phyloP scores from a whole-genome alignment of 2,329 filamentous ascomycete species.

The Biscogniauxia mediterranea region DNA sequence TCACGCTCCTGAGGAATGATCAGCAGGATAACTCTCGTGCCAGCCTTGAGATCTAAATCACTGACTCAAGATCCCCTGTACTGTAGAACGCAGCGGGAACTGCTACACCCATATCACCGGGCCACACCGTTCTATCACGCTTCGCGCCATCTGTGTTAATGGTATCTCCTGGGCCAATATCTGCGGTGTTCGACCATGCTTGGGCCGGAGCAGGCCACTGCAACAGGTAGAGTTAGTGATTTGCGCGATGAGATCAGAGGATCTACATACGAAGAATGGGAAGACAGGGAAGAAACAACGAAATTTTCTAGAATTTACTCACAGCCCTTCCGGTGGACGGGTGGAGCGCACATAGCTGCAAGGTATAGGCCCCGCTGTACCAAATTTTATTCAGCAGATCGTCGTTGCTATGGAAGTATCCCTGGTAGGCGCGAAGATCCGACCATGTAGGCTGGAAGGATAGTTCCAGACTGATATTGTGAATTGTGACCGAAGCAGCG shows the following conservation, averaged over 20 bases:
- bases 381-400: slow-evolving; percentile 53
- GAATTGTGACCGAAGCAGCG: slow-evolving; percentile 24
- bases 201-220: slow-evolving; percentile 26
- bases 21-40: slow-evolving; percentile 6
- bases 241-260: not conserved
- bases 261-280: not conserved
- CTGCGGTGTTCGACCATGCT: slow-evolving; percentile 29
- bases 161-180: slow-evolving; percentile 30
- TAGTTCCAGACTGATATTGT: slow-evolving; percentile 25
- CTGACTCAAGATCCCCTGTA: slow-evolving; percentile 42
- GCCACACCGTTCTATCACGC: slow-evolving; percentile 55
- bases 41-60: not conserved
- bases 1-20: slow-evolving; percentile 36
- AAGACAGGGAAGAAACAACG: not conserved
- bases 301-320: not conserved
- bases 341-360: slow-evolving; percentile 37
- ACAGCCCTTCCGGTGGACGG: slow-evolving; percentile 25
- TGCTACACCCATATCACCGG: slow-evolving; percentile 56
- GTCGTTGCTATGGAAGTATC: slow-evolving; percentile 51
- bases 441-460: slow-evolving; percentile 37
- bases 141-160: slow-evolving; percentile 49
- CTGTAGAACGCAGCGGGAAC: slow-evolving; percentile 49
- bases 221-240: not conserved
- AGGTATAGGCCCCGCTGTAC: slow-evolving; percentile 54
- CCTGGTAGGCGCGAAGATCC: slow-evolving; percentile 50